phyloP scores from a whole-genome alignment of 495 filamentous ascomycete species.

The Aspergillus haitiensis region DNA sequence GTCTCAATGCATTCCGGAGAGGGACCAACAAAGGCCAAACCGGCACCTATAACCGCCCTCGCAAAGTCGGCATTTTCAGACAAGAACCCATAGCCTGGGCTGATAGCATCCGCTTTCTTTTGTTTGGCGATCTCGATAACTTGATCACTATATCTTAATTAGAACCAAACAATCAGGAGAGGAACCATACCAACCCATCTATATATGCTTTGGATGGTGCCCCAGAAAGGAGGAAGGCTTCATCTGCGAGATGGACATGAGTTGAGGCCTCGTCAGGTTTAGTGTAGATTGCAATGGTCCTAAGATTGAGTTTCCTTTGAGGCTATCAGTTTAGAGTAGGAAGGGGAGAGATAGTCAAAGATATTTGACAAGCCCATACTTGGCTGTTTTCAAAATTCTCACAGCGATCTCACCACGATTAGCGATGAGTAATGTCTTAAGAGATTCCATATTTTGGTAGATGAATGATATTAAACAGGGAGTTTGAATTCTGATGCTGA shows the following conservation, averaged over 20 bases:
- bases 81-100: constrained; percentile 60
- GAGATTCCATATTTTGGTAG: constrained; percentile 31
- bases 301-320: constrained; percentile 39
- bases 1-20: constrained; percentile 50
- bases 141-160: not conserved
- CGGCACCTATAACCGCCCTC: constrained; percentile 39
- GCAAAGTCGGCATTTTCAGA: constrained; percentile 60
- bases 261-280: constrained; percentile 54
- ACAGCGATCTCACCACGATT: constrained; percentile 62
- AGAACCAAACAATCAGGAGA: not conserved
- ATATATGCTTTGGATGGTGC: constrained; percentile 47
- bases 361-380: constrained; percentile 44
- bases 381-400: constrained; percentile 8
- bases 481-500: too few relatives aligned
- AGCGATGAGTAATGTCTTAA: constrained; percentile 43
- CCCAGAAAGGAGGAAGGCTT: constrained; percentile 49
- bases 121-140: constrained; percentile 49
- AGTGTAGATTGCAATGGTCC: constrained; percentile 56
- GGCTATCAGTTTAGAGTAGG: not conserved
- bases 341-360: constrained; percentile 28
- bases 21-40: constrained; percentile 55
- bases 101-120: constrained; percentile 45
- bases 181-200: constrained; percentile 34
- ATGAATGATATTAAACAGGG: too few relatives aligned
- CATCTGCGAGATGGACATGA: constrained; percentile 55